Evolutionary conservation across 202 grass and related monocot species (phyloP).

Genomic region (Panicum hallii): DNA sequence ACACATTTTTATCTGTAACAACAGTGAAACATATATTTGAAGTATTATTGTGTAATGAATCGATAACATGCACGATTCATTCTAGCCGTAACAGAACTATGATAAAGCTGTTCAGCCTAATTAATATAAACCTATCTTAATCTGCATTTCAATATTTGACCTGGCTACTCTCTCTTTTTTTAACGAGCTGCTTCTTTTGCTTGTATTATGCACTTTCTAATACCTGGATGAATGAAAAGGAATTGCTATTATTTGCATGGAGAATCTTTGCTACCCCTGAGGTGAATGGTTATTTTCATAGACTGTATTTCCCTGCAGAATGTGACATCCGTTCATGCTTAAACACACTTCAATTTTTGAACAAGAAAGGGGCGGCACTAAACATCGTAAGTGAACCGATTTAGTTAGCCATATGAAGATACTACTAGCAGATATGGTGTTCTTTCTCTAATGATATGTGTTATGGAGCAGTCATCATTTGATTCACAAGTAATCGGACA

Average conservation of each 20-base stretch:
- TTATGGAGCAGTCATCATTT: constrained; percentile 67
- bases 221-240: constrained; percentile 25
- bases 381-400: constrained; percentile 75
- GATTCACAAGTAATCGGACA: constrained; percentile 89
- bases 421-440: constrained; percentile 26
- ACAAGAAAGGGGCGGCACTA: constrained; percentile 80
- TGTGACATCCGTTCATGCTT: constrained; percentile 95
- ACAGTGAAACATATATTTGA: constrained; percentile 22
- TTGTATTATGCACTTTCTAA: constrained; percentile 23
- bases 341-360: constrained; percentile 97
- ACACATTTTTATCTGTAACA: constrained; percentile 25
- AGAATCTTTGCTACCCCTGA: constrained; percentile 14
- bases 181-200: constrained; percentile 8
- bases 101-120: background rate
- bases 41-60: constrained; percentile 35
- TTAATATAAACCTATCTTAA: constrained; percentile 38
- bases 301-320: constrained; percentile 60
- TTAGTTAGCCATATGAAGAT: constrained; percentile 36
- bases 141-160: constrained; percentile 28
- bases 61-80: constrained; percentile 13
- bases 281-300: constrained; percentile 36
- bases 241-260: background rate
- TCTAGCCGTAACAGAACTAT: constrained; percentile 33
- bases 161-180: background rate
- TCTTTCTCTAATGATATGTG: constrained; percentile 45